Base-by-base conservation (phyloP, 192 early-diverging fungal species). In the Coemansia sp. region DNA sequence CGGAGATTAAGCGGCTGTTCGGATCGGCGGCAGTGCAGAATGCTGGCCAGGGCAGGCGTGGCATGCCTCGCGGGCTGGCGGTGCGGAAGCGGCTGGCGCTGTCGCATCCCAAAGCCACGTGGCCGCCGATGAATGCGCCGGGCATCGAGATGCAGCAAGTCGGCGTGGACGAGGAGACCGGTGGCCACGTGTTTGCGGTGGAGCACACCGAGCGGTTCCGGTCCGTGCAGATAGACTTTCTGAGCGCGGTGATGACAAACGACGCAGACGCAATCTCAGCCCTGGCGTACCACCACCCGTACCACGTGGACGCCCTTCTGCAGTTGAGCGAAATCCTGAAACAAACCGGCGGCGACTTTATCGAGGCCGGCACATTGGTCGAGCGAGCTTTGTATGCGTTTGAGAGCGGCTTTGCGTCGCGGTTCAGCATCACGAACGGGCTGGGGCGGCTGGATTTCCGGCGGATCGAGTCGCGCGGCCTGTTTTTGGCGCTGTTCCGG, bases 1-100 rank as follows among this genome's bases (percentile, higher is more conserved):
- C 88, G 14, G 95, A 98, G 78, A 92, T 96, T 87, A 86, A 87
- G 34, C 83, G 89, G 20, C 82, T 94, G 80, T 98, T 98, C 86
- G 94, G 94, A 14, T 89, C 93, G 5, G 85, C 85, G 15, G 87
- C 93, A n/a, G 86, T 92, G 21, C 87, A 84, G 37, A 64, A 50
- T 11, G 36, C 46, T 28, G 60, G 53, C 3, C 38, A 56, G 2
- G 20, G 34, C 11, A 8, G 31, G 31, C 31, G 31, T 34, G 57
- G 50, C 19, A 28, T 26, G n/a, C 56, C 60, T 4, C 48, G 71
- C 6, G 53, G 72, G 9, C 38, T 44, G 48, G 53, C 62, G 21
- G 26, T 51, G 42, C 57, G 47, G 21, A 69, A 65, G 62, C 60
- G 76, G 36, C 57, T 83, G 21, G 89, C 88, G 55, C 64, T 97